phyloP scores from a whole-genome alignment of 371 early-diverging fungal species.

The Coemansia sp. region DNA sequence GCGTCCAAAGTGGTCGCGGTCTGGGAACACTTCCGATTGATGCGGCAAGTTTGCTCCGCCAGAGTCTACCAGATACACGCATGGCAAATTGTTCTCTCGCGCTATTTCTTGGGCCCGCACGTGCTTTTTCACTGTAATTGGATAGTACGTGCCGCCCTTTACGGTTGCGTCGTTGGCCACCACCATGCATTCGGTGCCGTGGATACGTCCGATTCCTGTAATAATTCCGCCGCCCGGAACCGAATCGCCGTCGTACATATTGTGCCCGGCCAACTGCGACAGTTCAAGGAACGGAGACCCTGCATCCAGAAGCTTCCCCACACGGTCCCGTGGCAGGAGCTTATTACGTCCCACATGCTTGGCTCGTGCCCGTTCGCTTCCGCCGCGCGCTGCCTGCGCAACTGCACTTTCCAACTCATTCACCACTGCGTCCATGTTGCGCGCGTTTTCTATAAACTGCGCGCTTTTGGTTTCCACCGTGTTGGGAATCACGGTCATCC shows the following conservation, averaged over 20 bases:
- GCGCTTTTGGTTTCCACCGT: conserved; percentile 74
- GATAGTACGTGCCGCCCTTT: conserved; percentile 97
- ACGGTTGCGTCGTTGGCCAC: conserved; percentile 95
- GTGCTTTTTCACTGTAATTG: conserved; percentile 96
- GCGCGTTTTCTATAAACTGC: conserved; percentile 88
- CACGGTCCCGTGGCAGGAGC: conserved; percentile 90
- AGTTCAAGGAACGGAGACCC: conserved; percentile 94
- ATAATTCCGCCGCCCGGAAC: conserved; percentile 91
- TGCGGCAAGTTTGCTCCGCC: conserved; percentile 97
- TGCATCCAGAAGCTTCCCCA: conserved; percentile 28
- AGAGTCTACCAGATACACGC: conserved; percentile 95
- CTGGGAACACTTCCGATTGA: conserved; percentile 96
- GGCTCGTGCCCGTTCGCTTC: conserved; percentile 85
- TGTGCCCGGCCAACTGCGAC: conserved; percentile 90
- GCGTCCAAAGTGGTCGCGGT: conserved; percentile 96
- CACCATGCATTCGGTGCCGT: conserved; percentile 93
- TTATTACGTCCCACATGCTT: conserved; percentile 88
- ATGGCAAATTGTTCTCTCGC: conserved; percentile 89
- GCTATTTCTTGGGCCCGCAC: conserved; percentile 98
- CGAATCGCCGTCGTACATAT: conserved; percentile 86
- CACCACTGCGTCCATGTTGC: conserved; percentile 74
- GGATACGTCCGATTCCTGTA: conserved; percentile 94
- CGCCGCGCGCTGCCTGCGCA: conserved; percentile 62
- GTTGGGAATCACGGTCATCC: conserved; percentile 52
- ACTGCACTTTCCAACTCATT: conserved; percentile 66